These are phyloP conservation scores for Bonia amplexicaulis DNA, from an alignment of 176 grass and related monocot species.

Conservation along the genomic window DNA sequence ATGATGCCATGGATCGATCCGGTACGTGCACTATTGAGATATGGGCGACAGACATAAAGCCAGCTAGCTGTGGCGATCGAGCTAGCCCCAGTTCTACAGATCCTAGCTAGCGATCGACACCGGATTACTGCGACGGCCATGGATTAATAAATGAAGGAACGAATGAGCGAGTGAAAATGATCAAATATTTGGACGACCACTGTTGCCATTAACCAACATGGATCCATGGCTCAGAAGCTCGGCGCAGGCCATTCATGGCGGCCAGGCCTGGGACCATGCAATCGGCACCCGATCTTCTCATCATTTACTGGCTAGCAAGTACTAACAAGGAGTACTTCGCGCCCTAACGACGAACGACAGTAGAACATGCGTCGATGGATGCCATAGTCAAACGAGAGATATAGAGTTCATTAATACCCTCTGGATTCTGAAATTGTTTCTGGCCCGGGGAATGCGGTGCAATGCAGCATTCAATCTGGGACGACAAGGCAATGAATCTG, in stretches of 20 bases:
- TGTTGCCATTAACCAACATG: neutral
- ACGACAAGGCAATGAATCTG: neutral
- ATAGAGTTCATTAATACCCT: neutral
- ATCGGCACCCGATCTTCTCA: neutral
- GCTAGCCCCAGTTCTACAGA: neutral
- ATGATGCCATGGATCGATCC: neutral
- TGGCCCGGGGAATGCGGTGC: no score
- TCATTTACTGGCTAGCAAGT: neutral
- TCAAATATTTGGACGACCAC: neutral
- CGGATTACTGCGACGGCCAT: neutral
- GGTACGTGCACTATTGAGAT: neutral
- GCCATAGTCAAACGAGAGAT: neutral
- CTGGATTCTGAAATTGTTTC: neutral
- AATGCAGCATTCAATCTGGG: neutral
- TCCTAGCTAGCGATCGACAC: neutral
- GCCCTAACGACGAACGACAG: neutral
- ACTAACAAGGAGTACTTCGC: neutral
- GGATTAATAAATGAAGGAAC: neutral
- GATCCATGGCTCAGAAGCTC: neutral
- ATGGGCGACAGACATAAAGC: neutral
- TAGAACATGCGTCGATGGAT: neutral
- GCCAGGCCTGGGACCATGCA: neutral
- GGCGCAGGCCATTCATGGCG: neutral
- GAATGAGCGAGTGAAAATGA: neutral
- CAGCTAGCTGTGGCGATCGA: neutral